phyloP scores from a whole-genome alignment of 2,329 filamentous ascomycete species.

The Colletotrichum chlorophyti region DNA sequence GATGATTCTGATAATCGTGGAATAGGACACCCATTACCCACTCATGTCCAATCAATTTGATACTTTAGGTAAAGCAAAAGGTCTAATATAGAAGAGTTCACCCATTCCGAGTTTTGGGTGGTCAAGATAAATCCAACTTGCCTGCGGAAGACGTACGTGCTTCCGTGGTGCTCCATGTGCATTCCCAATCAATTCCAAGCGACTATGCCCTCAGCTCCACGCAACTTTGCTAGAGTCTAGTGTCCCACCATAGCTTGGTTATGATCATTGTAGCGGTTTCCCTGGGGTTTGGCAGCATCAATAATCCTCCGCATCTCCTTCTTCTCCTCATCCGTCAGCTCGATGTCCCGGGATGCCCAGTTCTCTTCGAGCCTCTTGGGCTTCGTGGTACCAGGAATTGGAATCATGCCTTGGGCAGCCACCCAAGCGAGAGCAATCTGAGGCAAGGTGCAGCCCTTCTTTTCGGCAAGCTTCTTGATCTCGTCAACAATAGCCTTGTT shows the following conservation, averaged over 20 bases:
- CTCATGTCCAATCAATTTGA: no score
- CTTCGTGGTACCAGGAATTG: slow-evolving; percentile 54
- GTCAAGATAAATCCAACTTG: no score
- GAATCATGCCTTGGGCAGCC: slow-evolving; percentile 47
- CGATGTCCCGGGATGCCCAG: slow-evolving; percentile 43
- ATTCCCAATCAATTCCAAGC: no score
- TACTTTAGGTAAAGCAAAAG: no score
- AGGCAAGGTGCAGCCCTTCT: slow-evolving; percentile 40
- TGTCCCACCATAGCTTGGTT: slow-evolving; percentile 27
- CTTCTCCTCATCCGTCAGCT: slow-evolving; percentile 44
- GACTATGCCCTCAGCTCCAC: no score
- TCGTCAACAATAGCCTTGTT: slow-evolving; percentile 49
- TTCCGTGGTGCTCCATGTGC: no score
- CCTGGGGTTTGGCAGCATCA: slow-evolving; percentile 43
- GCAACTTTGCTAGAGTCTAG: no score
- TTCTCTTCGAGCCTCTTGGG: slow-evolving; percentile 46
- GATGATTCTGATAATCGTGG: no score
- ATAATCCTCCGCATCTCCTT: slow-evolving; percentile 46
- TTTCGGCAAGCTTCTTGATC: slow-evolving; percentile 45
- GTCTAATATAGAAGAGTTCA: no score
- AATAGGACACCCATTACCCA: no score
- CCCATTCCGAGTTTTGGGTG: no score
- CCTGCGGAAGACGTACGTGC: no score
- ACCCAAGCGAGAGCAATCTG: slow-evolving; percentile 49
- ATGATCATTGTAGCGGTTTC: slow-evolving; percentile 39